phyloP scores from a whole-genome alignment of 176 grass and related monocot genomes.

The Paspalum vaginatum region DNA sequence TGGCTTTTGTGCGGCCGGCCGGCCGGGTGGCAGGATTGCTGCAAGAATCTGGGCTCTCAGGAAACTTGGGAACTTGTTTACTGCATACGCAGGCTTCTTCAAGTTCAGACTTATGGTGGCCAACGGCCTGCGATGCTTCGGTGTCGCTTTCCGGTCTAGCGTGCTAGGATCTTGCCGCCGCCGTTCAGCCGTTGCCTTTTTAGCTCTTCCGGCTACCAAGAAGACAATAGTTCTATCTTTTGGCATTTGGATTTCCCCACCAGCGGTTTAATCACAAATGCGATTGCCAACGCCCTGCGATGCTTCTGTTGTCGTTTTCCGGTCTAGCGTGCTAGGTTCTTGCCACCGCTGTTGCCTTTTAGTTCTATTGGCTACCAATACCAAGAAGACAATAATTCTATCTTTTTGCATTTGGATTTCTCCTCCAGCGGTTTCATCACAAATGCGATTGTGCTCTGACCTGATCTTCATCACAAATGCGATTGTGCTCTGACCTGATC shows the following conservation, averaged over 20 bases:
- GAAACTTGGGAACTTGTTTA: not conserved
- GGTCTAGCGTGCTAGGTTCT: not conserved
- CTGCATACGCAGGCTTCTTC: not conserved
- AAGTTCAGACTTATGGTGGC: too few species aligned
- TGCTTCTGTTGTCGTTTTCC: not conserved
- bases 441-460: not conserved
- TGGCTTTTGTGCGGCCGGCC: not conserved
- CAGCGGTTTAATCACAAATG: not conserved
- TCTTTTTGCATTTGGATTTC: conserved; percentile 4
- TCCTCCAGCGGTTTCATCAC: not conserved
- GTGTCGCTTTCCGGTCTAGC: not conserved
- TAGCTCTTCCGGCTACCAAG: not conserved
- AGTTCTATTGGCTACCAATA: not conserved
- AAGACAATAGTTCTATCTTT: conserved; percentile 31
- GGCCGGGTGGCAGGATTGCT: conserved; percentile 9
- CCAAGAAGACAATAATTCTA: conserved; percentile 15
- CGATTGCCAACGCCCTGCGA: not conserved
- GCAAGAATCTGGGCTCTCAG: not conserved
- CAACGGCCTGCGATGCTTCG: not conserved
- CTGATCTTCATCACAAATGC: conserved; percentile 13
- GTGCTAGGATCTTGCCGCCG: not conserved
- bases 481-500: conserved; percentile 5
- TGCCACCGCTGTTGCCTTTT: not conserved
- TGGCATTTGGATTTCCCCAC: not conserved
- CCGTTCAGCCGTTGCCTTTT: not conserved